Conservation (phyloP, 768 basidiomycete genomes). For the Podaxis sp. region DNA sequence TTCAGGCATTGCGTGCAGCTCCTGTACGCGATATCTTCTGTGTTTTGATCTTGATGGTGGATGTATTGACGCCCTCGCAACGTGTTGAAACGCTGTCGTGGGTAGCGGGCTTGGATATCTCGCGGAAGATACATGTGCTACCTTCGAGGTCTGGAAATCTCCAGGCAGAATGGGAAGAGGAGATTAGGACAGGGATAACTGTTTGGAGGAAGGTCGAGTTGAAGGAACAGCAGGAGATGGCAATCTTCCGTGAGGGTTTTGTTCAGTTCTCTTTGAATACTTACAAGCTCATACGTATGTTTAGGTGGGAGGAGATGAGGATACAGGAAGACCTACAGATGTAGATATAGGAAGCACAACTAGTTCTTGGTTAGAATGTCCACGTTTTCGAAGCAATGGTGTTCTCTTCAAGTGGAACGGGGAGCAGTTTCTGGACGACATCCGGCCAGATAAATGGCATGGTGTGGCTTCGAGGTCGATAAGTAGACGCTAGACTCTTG, state of each 20-base stretch:
- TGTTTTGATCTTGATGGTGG: constrained; percentile 22
- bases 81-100: constrained; percentile 17
- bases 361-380: too few species aligned
- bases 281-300: neutral
- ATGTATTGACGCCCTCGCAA: constrained; percentile 12
- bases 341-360: too few species aligned
- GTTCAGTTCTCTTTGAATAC: neutral
- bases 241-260: neutral
- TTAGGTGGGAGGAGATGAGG: neutral
- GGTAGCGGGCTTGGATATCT: constrained; percentile 14
- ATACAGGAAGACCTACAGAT: constrained; percentile 19
- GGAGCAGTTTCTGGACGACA: too few species aligned
- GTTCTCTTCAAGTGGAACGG: too few species aligned
- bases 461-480: too few species aligned
- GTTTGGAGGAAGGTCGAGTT: constrained; percentile 26
- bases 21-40: constrained; percentile 12
- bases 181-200: constrained; percentile 23
- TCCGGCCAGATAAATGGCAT: too few species aligned
- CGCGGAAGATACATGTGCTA: constrained; percentile 16
- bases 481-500: too few species aligned
- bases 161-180: constrained; percentile 26
- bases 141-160: constrained; percentile 16
- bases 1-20: constrained; percentile 16
- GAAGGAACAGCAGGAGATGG: neutral
- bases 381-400: too few species aligned